Evolutionary conservation across 2,329 filamentous ascomycete species (phyloP).

Genomic region (Sphaerostilbella broomeana): DNA sequence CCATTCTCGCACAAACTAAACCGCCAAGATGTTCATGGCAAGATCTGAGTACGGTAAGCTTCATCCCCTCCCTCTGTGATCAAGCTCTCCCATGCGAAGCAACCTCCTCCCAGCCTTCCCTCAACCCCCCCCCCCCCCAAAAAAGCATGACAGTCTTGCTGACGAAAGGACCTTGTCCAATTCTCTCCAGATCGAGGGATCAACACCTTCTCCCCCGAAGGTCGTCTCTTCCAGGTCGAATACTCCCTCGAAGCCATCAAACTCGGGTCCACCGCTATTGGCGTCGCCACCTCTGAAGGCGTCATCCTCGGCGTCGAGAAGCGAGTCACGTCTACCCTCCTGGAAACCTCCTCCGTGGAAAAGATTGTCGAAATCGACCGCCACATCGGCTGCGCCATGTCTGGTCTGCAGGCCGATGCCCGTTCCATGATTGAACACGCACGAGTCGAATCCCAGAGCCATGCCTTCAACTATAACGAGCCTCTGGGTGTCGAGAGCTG

Average conservation of each 20-base stretch:
- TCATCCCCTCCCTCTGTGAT: slow-evolving; percentile 18
- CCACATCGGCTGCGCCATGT: slow-evolving; percentile 99
- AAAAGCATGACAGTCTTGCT: slow-evolving; percentile 9
- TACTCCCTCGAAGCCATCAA: slow-evolving; percentile 99
- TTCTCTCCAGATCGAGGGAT: slow-evolving; percentile 78
- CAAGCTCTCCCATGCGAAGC: too few relatives aligned
- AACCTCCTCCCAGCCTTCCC: too few relatives aligned
- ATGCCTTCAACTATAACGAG: slow-evolving; percentile 97
- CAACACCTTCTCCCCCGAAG: slow-evolving; percentile 99
- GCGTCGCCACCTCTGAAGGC: slow-evolving; percentile 89
- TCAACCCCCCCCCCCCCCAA: slow-evolving; percentile 10
- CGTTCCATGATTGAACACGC: slow-evolving; percentile 98
- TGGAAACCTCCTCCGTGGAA: slow-evolving; percentile 96
- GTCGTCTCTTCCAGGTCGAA: slow-evolving; percentile 99
- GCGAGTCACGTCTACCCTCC: slow-evolving; percentile 93
- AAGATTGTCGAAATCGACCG: slow-evolving; percentile 99
- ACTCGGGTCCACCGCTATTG: slow-evolving; percentile 95
- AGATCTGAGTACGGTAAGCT: slow-evolving; percentile 87
- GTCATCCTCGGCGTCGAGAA: slow-evolving; percentile 98
- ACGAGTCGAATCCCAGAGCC: slow-evolving; percentile 93
- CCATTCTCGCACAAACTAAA: slow-evolving; percentile 19
- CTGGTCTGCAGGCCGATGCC: slow-evolving; percentile 92
- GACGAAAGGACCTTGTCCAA: slow-evolving; percentile 11
- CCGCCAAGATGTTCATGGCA: slow-evolving; percentile 93
- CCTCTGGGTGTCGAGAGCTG: slow-evolving; percentile 91